These are phyloP conservation scores for Tieghemiomyces parasiticus DNA, from an alignment of 192 early-diverging fungal genomes.

Conservation along the genomic window DNA sequence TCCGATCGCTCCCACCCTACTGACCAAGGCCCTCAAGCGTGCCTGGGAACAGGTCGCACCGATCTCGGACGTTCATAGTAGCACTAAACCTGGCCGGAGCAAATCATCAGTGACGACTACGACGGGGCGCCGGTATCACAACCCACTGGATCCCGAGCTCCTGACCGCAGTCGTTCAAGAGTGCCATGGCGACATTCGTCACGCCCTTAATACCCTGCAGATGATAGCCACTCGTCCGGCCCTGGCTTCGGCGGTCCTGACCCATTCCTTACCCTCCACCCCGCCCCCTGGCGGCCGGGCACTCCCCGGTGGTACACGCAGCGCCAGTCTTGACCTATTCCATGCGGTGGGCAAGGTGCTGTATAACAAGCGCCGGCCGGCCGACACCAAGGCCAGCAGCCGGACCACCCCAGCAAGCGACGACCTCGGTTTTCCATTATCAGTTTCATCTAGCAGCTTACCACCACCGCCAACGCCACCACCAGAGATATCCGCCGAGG, in stretches of 20 bases:
- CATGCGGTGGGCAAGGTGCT: constrained; percentile 48
- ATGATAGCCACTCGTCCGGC: constrained; percentile 6
- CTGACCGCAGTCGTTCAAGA: constrained; percentile 27
- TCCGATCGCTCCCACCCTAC: constrained; percentile 43
- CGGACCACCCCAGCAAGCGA: constrained; percentile 7
- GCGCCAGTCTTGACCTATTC: constrained; percentile 33
- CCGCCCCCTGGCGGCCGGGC: not conserved
- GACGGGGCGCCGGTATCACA: not conserved
- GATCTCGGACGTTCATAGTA: constrained; percentile 9
- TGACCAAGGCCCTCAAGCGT: constrained; percentile 36
- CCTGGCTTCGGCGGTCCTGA: not conserved
- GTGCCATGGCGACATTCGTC: constrained; percentile 40
- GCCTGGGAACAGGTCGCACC: constrained; percentile 24
- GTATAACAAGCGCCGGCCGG: constrained; percentile 38
- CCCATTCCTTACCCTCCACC: not conserved
- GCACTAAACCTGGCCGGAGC: not conserved
- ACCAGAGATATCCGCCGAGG: constrained; percentile 15
- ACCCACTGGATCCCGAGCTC: not conserved
- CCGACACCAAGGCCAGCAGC: no score
- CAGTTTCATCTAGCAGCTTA: no score
- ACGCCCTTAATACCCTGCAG: constrained; percentile 41
- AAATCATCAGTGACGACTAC: constrained; percentile 1
- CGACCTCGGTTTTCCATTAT: not conserved
- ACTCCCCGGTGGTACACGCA: no score
- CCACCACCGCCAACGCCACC: no score